Conservation (phyloP, 2,329 filamentous ascomycete species). For the Albifimbria verrucaria region DNA sequence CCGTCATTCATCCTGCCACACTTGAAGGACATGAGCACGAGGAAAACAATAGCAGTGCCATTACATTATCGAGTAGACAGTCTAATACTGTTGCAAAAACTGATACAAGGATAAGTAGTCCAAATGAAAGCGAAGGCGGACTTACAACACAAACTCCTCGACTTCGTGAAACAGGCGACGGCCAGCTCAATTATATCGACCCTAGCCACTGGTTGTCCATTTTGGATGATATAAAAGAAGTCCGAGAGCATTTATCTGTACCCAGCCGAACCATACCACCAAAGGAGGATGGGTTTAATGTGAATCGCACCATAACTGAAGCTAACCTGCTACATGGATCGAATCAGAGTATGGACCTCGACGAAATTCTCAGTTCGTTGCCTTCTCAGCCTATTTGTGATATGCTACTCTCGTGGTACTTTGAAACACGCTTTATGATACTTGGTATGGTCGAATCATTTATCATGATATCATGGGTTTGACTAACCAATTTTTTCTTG, state of each 20-base stretch:
- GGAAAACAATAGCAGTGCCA: too few species aligned
- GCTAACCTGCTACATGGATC: conserved; percentile 1
- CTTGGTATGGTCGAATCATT: conserved; percentile 15
- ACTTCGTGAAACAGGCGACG: not conserved
- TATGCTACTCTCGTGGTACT: conserved; percentile 26
- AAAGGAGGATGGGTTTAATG: not conserved
- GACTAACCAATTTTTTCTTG: not conserved
- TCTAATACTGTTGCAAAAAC: too few species aligned
- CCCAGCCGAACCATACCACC: not conserved
- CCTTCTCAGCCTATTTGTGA: conserved; percentile 24
- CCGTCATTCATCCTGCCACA: not conserved
- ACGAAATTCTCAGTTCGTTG: conserved; percentile 14
- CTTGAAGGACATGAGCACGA: too few species aligned
- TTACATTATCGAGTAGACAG: too few species aligned
- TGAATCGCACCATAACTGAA: not conserved
- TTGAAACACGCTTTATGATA: conserved; percentile 19
- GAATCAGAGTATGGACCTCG: not conserved
- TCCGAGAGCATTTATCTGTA: conserved; percentile 24
- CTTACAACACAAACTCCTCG: not conserved
- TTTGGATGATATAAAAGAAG: conserved; percentile 29
- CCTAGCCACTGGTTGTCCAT: conserved; percentile 31
- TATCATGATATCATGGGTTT: not conserved
- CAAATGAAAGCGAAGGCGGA: not conserved
- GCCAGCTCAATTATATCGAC: conserved; percentile 22
- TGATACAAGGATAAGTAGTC: not conserved